Evolutionary conservation across 257 asterid species (phyloP).

Genomic region (Oldenlandia corymbosa): DNA sequence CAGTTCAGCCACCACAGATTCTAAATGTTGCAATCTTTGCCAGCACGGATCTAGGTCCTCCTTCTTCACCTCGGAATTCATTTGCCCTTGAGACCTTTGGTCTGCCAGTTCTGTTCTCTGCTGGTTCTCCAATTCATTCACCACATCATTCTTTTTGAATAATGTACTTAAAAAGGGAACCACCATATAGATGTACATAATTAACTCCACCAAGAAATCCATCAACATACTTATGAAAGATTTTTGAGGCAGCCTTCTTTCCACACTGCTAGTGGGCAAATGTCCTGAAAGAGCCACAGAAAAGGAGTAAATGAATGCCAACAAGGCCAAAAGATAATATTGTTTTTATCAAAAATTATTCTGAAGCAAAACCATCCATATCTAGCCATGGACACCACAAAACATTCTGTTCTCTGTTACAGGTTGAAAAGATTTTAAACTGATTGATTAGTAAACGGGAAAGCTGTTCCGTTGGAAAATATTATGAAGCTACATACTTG

Average conservation of each 20-base stretch:
- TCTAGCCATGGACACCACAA: constrained; percentile 1
- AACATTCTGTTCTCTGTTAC: too few species aligned
- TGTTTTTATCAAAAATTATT: background rate
- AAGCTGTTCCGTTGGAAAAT: background rate
- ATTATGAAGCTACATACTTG: constrained; percentile 42
- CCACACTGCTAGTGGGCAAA: constrained; percentile 23
- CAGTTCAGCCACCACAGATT: constrained; percentile 60
- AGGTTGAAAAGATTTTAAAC: background rate
- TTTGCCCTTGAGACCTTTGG: constrained; percentile 32
- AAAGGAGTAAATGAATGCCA: background rate
- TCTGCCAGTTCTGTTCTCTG: constrained; percentile 23
- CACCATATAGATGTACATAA: constrained; percentile 45
- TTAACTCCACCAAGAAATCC: constrained; percentile 36
- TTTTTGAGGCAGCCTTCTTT: constrained; percentile 33
- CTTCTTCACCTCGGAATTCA: constrained; percentile 22
- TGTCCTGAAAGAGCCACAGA: constrained; percentile 29
- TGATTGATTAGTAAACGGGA: background rate
- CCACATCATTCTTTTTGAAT: constrained; percentile 28
- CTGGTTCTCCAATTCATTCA: constrained; percentile 22
- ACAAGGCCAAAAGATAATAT: background rate
- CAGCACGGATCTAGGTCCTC: constrained; percentile 64
- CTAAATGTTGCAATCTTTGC: constrained; percentile 81
- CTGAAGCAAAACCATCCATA: background rate
- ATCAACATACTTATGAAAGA: constrained; percentile 27
- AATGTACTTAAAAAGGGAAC: constrained; percentile 37